Evolutionary conservation across 2,329 filamentous ascomycete species (phyloP).

Genomic region (Zalaria obscura): DNA sequence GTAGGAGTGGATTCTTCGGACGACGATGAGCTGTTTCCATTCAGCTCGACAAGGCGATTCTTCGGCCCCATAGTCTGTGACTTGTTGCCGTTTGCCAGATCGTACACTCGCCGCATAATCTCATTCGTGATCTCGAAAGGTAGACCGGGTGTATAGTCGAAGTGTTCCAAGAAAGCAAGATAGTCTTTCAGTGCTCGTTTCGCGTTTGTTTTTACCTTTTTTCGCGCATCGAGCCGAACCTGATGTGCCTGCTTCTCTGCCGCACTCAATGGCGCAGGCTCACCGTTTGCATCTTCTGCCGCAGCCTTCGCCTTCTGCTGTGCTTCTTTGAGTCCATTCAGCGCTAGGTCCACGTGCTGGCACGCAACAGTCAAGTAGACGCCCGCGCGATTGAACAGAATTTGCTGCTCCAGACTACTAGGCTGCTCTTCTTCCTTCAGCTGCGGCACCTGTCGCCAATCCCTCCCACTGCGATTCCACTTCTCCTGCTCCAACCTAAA

Average conservation of each 20-base stretch:
- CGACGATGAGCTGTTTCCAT: constrained; percentile 4
- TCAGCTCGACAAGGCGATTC: constrained; percentile 14
- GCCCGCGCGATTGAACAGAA: constrained; percentile 62
- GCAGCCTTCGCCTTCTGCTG: constrained; percentile 14
- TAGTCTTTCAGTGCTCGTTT: constrained; percentile 67
- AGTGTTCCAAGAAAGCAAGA: constrained; percentile 53
- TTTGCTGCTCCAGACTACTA: constrained; percentile 57
- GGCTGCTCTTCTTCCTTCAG: constrained; percentile 54
- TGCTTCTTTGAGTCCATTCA: constrained; percentile 32
- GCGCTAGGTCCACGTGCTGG: constrained; percentile 43
- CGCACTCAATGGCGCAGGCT: constrained; percentile 5
- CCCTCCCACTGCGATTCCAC: constrained; percentile 24
- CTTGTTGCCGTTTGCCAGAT: constrained; percentile 33
- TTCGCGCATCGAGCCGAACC: constrained; percentile 44
- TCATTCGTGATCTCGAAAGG: constrained; percentile 45
- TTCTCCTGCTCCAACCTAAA: constrained; percentile 21
- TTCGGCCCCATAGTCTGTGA: constrained; percentile 15
- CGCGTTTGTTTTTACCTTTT: constrained; percentile 57
- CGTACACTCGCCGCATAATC: constrained; percentile 43
- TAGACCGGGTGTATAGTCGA: constrained; percentile 66
- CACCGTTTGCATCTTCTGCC: background rate
- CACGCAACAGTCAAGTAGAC: constrained; percentile 61
- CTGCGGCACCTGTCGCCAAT: constrained; percentile 36
- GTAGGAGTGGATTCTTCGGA: constrained; percentile 7
- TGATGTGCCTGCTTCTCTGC: constrained; percentile 15